Conservation (phyloP, 2,329 filamentous ascomycete genomes). For the Truncatella angustata region DNA sequence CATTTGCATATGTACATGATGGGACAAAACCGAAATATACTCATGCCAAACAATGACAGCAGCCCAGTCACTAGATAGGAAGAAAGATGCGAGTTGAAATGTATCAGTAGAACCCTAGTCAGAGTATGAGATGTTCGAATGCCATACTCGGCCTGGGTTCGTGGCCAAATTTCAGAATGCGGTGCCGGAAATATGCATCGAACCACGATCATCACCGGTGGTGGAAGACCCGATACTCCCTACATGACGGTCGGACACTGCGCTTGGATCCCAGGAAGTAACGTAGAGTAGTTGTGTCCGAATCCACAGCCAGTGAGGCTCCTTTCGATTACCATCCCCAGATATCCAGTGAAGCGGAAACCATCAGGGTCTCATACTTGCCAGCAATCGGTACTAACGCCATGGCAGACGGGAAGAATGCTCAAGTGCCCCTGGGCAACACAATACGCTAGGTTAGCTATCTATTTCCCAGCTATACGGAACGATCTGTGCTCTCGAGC, state of each 20-base stretch:
- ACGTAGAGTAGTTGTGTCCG: neutral
- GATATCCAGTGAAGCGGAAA: constrained; percentile 2
- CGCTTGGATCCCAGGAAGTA: neutral
- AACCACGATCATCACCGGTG: no score
- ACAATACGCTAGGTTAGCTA: no score
- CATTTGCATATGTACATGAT: neutral
- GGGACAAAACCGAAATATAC: neutral
- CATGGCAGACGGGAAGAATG: no score
- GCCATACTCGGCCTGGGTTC: no score
- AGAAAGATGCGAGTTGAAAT: neutral
- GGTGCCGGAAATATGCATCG: no score
- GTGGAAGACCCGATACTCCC: neutral
- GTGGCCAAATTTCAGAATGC: no score
- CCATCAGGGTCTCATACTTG: no score
- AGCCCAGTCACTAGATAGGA: neutral
- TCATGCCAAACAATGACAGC: neutral
- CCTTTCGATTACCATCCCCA: neutral
- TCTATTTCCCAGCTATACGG: neutral
- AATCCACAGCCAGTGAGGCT: neutral
- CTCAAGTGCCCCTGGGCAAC: no score
- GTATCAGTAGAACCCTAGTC: no score
- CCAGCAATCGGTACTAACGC: no score
- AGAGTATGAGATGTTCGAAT: no score
- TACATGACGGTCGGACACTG: neutral
- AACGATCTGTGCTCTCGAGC: no score